Base-by-base conservation (phyloP, 441 rosid species). In the Kokia cookei region DNA sequence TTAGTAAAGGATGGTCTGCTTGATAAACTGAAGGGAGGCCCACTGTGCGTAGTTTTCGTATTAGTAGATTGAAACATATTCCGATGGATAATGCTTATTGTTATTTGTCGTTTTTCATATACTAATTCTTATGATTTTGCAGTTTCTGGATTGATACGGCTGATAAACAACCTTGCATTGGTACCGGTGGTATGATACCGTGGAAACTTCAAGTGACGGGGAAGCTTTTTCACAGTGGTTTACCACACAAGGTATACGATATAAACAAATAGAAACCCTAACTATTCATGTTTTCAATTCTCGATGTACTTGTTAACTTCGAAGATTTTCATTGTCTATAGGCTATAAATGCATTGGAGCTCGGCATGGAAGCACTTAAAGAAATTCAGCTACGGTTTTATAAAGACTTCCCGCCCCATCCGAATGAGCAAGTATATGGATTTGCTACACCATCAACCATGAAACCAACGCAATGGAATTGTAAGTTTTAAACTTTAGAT, bases 91-190 rank as follows among this genome's bases (percentile, higher is more conserved):
- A 70, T 2, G 8, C 11, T 58, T 22, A 48, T 43, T 24, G 17
- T 58, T 47, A 13, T 58, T 11, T 10, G 26, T 6, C 61, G 58
- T 40, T 65, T 7, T 57, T 79, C 26, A 26, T 62, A 50, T 17
- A 60, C 64, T 29, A 17, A 51, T 73, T 66, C 48, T 29, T 74
- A 19, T 69, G 75, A 15, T 79, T 76, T 47, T 68, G 58, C 82
- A 95, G 99, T 68, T 95, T 54, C 84, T 95, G 99, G 99, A 93
- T 93, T 77, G 99, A 95, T 77, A 88, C 97, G 1, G 99, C 99
- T 14, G 98, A 95, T 83, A 95, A 95, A 76, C 99, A 95, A 80
- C 99, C 98, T 65, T 95, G 98, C 84, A 83, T 95, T 80, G 99
- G 99, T 81, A 93, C 98, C 7, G 99, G 99, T 50, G 99, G 99